Evolutionary conservation across 2,329 filamentous ascomycete genomes (phyloP).

Genomic region (Colletotrichum sp.): DNA sequence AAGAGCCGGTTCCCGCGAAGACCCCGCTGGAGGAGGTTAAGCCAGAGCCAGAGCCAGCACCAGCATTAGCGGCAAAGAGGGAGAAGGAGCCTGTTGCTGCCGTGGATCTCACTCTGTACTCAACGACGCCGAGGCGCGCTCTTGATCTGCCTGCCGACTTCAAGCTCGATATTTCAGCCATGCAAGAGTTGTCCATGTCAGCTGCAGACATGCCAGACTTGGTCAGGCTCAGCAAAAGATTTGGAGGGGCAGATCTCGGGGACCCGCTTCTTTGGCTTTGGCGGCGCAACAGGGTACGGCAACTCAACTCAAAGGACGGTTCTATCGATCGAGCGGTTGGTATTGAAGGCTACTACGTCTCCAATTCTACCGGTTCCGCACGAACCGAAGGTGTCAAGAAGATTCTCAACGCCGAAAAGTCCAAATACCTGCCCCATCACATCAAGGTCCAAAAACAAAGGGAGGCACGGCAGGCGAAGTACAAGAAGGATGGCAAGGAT

Average conservation of each 20-base stretch:
- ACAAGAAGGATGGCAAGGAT: slow-evolving; percentile 70
- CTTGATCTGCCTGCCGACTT: slow-evolving; percentile 49
- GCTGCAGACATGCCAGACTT: slow-evolving; percentile 53
- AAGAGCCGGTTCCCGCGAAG: slow-evolving; percentile 26
- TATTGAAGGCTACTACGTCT: slow-evolving; percentile 77
- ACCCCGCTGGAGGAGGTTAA: slow-evolving; percentile 37
- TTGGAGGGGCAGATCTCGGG: slow-evolving; percentile 45
- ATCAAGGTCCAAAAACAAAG: slow-evolving; percentile 93
- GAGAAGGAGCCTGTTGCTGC: slow-evolving; percentile 40
- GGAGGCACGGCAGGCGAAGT: slow-evolving; percentile 85
- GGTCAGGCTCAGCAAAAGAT: slow-evolving; percentile 52
- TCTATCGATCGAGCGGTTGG: slow-evolving; percentile 35
- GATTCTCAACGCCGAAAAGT: slow-evolving; percentile 96
- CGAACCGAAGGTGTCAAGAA: slow-evolving; percentile 93
- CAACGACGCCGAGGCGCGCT: slow-evolving; percentile 50
- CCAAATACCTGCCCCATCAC: slow-evolving; percentile 95
- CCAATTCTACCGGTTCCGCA: slow-evolving; percentile 83
- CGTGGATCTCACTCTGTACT: slow-evolving; percentile 51
- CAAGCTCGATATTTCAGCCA: slow-evolving; percentile 47
- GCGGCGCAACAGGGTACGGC: slow-evolving; percentile 58
- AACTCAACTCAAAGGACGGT: slow-evolving; percentile 51
- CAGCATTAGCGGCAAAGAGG: background rate
- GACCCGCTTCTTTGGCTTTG: slow-evolving; percentile 62
- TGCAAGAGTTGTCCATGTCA: slow-evolving; percentile 48
- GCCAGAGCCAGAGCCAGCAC: slow-evolving; percentile 18